Percentiles rank a stretch among this genome's conserved stretches.
phyloP scores from a whole-genome alignment of 2,329 filamentous ascomycete genomes.

The Ceratocystiopsis sp. region DNA sequence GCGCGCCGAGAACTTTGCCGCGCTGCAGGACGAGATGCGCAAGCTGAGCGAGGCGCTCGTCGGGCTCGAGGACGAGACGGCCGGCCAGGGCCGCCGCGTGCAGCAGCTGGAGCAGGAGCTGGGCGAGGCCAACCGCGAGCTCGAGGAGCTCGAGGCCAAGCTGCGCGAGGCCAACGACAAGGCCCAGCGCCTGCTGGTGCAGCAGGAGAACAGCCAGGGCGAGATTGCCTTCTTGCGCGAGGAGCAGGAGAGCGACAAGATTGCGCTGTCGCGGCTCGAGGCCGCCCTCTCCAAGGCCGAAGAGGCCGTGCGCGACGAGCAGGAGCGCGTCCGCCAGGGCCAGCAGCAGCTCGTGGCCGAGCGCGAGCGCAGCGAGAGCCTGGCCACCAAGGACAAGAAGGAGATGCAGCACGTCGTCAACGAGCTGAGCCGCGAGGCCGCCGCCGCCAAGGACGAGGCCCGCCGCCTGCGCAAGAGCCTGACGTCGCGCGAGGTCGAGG shows the following conservation, averaged over 20 bases:
- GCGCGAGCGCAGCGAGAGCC: slow-evolving; percentile 68
- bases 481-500: slow-evolving; percentile 71
- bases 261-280: slow-evolving; percentile 89
- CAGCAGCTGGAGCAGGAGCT: slow-evolving; percentile 71
- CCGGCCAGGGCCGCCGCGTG: slow-evolving; percentile 61
- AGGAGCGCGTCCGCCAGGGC: slow-evolving; percentile 55
- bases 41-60: slow-evolving; percentile 76
- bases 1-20: slow-evolving; percentile 71
- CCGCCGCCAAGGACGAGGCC: slow-evolving; percentile 69
- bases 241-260: slow-evolving; percentile 94
- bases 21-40: slow-evolving; percentile 88
- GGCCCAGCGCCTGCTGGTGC: slow-evolving; percentile 70
- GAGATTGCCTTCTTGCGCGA: slow-evolving; percentile 92
- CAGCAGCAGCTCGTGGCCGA: slow-evolving; percentile 65
- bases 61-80: slow-evolving; percentile 76
- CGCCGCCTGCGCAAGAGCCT: slow-evolving; percentile 68
- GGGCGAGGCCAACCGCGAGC: slow-evolving; percentile 67
- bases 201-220: slow-evolving; percentile 79
- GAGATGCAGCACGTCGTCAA: slow-evolving; percentile 89
- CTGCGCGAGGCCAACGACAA: slow-evolving; percentile 76
- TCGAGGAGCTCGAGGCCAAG: slow-evolving; percentile 70
- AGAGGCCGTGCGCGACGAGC: slow-evolving; percentile 66
- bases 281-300: slow-evolving; percentile 66
- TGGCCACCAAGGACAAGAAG: slow-evolving; percentile 80
- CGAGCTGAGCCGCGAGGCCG: slow-evolving; percentile 74